phyloP scores from a whole-genome alignment of 2,329 filamentous ascomycete genomes.

The Cladophialophora psammophila region DNA sequence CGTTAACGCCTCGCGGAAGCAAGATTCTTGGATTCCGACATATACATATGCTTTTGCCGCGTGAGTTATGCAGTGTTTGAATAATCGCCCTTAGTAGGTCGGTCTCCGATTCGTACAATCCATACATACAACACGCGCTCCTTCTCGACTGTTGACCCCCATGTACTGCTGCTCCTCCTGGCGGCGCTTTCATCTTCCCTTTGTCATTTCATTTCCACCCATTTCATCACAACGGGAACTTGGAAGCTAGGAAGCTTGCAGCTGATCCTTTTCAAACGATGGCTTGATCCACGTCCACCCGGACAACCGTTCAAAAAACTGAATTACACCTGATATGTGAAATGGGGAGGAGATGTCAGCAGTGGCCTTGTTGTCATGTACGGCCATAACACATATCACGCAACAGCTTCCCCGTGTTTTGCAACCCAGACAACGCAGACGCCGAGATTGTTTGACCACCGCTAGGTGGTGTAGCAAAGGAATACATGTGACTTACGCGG shows the following conservation, averaged over 20 bases:
- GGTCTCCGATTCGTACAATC: too few species aligned
- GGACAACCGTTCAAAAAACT: constrained; percentile 7
- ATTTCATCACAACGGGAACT: not conserved
- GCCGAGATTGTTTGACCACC: not conserved
- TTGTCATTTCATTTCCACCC: too few species aligned
- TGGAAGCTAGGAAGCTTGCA: not conserved
- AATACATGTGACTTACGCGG: not conserved
- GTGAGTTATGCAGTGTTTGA: too few species aligned
- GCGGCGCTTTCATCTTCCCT: too few species aligned
- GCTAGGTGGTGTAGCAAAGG: not conserved
- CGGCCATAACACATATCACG: not conserved
- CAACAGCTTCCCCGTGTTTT: too few species aligned
- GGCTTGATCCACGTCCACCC: constrained; percentile 3
- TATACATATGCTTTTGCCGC: too few species aligned
- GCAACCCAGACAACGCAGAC: not conserved
- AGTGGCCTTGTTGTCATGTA: not conserved
- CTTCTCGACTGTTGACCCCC: too few species aligned
- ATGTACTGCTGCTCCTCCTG: too few species aligned
- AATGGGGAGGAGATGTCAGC: not conserved
- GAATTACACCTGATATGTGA: not conserved
- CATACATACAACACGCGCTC: too few species aligned
- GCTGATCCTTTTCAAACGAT: constrained; percentile 2
- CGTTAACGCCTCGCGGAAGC: too few species aligned
- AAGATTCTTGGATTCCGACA: too few species aligned
- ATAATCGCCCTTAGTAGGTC: too few species aligned